Base-by-base conservation (phyloP, 2,329 filamentous ascomycete genomes). In the Nothophaeocryptopus gaeumannii region DNA sequence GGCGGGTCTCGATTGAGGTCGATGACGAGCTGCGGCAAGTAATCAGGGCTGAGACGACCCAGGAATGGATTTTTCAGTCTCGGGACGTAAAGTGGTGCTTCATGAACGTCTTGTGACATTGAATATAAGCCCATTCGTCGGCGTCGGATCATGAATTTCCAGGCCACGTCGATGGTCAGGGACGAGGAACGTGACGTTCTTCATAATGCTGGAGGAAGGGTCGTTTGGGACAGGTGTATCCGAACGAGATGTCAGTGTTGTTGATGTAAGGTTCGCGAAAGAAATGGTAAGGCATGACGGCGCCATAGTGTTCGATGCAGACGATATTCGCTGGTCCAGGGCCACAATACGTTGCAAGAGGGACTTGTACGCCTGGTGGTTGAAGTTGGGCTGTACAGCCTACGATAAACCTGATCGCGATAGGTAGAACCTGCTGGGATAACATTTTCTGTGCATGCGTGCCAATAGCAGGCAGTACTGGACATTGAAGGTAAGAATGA, bases 1-100 rank as follows among this genome's bases (percentile, higher is more conserved):
- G 61, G 74, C 54, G 60, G 73, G 54, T 64, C 60, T 48, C 71
- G 64, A 56, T 75, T 74, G 41, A 78, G 65, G 56, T 72, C 63
- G 10, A 73, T 54, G 11, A 60, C 52, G 11, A 56, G 49, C 47
- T 73, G 68, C 69, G 56, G 53, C 61, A 62, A 32, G 64, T 67
- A 38, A 8, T 29, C 39, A 15, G 39, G 39, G 9, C 14, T 31
- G 33, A 72, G 54, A 14, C 15, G 39, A 9, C 67, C 63, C 8
- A 72, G 55, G 58, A 69, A 70, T 16, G 73, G 59, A 40, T 69
- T 66, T 53, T 73, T 72, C 35, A 68, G 63, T 5, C 61, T 59
- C 7, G 69, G 63, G 2, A 71, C 66, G 38, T 70, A 74, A 12
- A 73, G 69, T 0, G 71, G 71, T 5, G 70, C 71, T 63, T 74